Conservation (phyloP, 371 early-diverging fungal species). For the Lichtheimia corymbifera region DNA sequence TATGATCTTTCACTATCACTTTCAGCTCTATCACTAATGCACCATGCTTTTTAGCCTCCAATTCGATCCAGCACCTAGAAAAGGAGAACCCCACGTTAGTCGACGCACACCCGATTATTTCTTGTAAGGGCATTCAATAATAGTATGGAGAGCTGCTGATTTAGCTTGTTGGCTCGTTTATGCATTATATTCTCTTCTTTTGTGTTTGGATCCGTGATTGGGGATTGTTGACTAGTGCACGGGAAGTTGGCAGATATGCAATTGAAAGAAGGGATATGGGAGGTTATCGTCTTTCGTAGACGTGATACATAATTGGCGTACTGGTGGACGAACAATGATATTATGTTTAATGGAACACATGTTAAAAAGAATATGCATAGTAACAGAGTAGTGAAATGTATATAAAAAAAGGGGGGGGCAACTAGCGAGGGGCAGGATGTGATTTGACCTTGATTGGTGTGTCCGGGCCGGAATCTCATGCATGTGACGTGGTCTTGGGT, state of each 20-base stretch:
- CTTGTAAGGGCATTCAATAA: constrained; percentile 59
- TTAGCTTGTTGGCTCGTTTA: not conserved
- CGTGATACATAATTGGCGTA: no score
- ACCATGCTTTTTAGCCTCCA: constrained; percentile 70
- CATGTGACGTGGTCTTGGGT: not conserved
- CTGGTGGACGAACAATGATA: no score
- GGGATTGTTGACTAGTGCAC: no score
- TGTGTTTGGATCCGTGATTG: no score
- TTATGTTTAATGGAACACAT: no score
- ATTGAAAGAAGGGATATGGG: no score
- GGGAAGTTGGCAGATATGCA: not conserved
- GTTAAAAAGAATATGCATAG: no score
- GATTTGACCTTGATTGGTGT: not conserved
- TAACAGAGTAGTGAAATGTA: no score
- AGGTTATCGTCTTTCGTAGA: no score
- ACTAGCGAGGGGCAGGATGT: not conserved
- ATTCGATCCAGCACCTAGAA: constrained; percentile 98
- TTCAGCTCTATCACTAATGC: not conserved
- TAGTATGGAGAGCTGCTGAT: not conserved
- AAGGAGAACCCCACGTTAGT: constrained; percentile 96
- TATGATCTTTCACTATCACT: not conserved
- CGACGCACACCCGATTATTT: constrained; percentile 98
- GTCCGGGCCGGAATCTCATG: constrained; percentile 3
- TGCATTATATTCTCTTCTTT: not conserved
- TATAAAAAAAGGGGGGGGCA: no score